Base-by-base conservation (phyloP, 164 flowering plant genomes). In the Magnolia kwangsiensis region DNA sequence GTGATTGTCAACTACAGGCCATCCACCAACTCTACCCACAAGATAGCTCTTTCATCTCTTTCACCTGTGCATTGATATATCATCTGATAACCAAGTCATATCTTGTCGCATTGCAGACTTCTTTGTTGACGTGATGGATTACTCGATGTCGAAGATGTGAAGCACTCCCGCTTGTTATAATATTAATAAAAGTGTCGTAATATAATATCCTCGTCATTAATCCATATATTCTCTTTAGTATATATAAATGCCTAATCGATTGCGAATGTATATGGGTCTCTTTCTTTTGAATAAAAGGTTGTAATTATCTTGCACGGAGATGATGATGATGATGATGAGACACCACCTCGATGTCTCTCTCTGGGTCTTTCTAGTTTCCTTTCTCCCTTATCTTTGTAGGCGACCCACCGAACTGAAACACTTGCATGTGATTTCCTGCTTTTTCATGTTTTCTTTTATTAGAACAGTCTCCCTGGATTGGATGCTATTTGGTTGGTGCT, bases 101-200 rank as follows among this genome's bases (percentile, higher is more conserved):
- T 69, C 74, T 69, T 45, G 16, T 74, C 5, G 77, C 74, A 7
- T 69, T 84, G 83, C 86, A 95, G 97, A 95, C 82, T 93, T 77
- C 84, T 82, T 93, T 2, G 94, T 86, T 76, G 95, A 92, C 74
- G 93, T 73, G 31, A 90, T 92, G 96, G 96, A 94, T 75, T 76
- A 80, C 78, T 31, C 87, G 29, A 70, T 94, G 90, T 85, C 96
- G 2, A 91, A 86, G 88, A 79, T 91, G 85, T 94, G 87, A 92
- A 84, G 74, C 61, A 55, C 67, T 72, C 50, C 50, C 3, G 11
- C 8, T 51, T 11, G 4, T 9, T 11, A n/a, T 55, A 72, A 7
- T 24, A 23, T 70, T 59, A 50, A 50, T 9, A 8, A 37, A 3
- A 24, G 19, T 68, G n/a, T 10, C 19, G 31, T 31, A 68, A 14